Evolutionary conservation across 352 stramenopile species (phyloP).

Genomic region (Phytophthora melonis): DNA sequence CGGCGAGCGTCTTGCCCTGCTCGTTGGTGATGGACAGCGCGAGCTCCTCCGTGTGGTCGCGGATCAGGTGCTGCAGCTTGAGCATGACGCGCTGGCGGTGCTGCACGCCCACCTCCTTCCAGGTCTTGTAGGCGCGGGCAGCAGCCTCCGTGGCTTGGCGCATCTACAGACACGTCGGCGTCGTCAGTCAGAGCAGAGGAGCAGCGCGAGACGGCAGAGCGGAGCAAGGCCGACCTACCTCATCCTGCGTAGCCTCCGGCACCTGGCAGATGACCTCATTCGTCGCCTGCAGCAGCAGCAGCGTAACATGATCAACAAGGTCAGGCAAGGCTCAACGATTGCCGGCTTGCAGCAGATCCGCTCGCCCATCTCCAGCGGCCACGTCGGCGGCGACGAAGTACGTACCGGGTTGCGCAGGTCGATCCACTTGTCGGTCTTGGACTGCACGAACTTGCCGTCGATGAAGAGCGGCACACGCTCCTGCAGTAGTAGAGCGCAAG

Average conservation of each 20-base stretch:
- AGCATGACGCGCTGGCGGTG: constrained; percentile 96
- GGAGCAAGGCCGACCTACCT: constrained; percentile 47
- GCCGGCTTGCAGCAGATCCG: constrained; percentile 23
- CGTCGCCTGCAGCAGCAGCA: constrained; percentile 64
- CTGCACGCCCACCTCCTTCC: constrained; percentile 94
- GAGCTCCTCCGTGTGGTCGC: constrained; percentile 95
- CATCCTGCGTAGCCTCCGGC: constrained; percentile 86
- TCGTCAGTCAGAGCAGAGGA: neutral
- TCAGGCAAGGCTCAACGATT: no score
- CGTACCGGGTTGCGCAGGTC: constrained; percentile 90
- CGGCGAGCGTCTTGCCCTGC: constrained; percentile 92
- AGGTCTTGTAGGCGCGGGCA: constrained; percentile 91
- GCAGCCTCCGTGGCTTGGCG: constrained; percentile 80
- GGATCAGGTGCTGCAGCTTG: constrained; percentile 96
- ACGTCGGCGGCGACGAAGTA: neutral
- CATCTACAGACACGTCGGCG: constrained; percentile 65
- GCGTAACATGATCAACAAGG: constrained; percentile 4
- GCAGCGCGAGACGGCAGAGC: neutral
- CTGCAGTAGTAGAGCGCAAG: constrained; percentile 27
- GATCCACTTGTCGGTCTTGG: constrained; percentile 93
- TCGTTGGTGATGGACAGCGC: constrained; percentile 96
- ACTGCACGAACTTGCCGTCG: constrained; percentile 93
- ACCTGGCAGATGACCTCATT: constrained; percentile 90
- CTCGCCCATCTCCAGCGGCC: constrained; percentile 1
- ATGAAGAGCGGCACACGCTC: constrained; percentile 91